Evolutionary conservation across 2,329 filamentous ascomycete genomes (phyloP).

Genomic region (Beauveria rudraprayagi): DNA sequence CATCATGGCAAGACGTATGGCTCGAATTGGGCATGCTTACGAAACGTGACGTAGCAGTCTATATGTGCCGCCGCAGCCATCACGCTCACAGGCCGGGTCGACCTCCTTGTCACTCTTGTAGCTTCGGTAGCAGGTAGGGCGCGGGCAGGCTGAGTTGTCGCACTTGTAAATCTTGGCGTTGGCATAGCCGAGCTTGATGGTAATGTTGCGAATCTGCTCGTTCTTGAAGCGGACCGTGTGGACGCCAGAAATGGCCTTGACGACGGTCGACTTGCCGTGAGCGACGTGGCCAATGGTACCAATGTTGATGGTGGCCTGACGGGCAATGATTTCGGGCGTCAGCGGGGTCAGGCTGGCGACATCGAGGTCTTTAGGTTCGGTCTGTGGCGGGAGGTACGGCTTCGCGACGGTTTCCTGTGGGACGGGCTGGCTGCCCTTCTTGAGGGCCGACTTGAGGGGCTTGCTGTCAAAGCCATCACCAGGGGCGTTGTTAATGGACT

Average conservation of each 20-base stretch:
- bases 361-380: slow-evolving; percentile 83
- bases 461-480: slow-evolving; percentile 53
- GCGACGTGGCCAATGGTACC: slow-evolving; percentile 98
- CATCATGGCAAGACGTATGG: background rate
- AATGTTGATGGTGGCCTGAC: slow-evolving; percentile 98
- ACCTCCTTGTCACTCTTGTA: slow-evolving; percentile 99
- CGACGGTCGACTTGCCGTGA: slow-evolving; percentile 97
- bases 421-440: slow-evolving; percentile 56
- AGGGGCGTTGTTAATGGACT: slow-evolving; percentile 52
- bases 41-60: slow-evolving; percentile 84
- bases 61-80: slow-evolving; percentile 84
- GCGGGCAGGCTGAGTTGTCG: slow-evolving; percentile 81
- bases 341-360: slow-evolving; percentile 72
- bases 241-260: slow-evolving; percentile 97
- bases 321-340: slow-evolving; percentile 92
- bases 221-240: slow-evolving; percentile 99
- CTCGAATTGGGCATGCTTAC: slow-evolving; percentile 40
- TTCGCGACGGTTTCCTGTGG: slow-evolving; percentile 47
- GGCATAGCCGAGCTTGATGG: slow-evolving; percentile 98
- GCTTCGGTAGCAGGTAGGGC: slow-evolving; percentile 91
- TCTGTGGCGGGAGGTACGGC: slow-evolving; percentile 69
- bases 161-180: slow-evolving; percentile 99
- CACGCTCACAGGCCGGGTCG: slow-evolving; percentile 88
- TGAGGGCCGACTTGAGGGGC: slow-evolving; percentile 76
- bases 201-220: slow-evolving; percentile 97